These are phyloP conservation scores for Platanus orientalis DNA, from an alignment of 164 flowering plant genomes.

Conservation along the genomic window DNA sequence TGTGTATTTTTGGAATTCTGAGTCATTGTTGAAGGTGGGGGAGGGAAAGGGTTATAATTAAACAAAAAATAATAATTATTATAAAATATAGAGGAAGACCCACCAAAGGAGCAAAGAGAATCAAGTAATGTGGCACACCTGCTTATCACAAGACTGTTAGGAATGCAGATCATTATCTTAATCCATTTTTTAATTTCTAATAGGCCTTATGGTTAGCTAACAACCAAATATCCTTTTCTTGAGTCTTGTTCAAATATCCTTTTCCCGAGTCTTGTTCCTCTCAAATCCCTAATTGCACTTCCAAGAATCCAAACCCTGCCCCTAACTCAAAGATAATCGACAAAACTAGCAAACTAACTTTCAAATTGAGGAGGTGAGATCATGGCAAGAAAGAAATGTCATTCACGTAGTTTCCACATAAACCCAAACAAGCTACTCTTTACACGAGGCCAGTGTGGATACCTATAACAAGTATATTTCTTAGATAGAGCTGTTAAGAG, in stretches of 20 bases:
- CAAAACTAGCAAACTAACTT: slow-evolving; percentile 3
- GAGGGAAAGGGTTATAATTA: neutral
- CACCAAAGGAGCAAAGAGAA: slow-evolving; percentile 8
- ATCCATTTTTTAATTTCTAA: no score
- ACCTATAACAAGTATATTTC: neutral
- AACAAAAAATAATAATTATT: no score
- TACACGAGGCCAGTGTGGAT: slow-evolving; percentile 4
- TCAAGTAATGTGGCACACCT: slow-evolving; percentile 5
- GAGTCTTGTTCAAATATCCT: no score
- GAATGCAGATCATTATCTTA: no score
- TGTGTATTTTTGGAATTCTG: neutral
- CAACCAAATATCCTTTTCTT: slow-evolving; percentile 2
- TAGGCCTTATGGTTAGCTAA: slow-evolving; percentile 1
- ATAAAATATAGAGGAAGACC: no score
- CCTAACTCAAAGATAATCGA: no score
- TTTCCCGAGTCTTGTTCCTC: no score
- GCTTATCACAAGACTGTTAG: no score
- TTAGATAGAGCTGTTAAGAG: neutral
- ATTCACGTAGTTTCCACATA: slow-evolving; percentile 8
- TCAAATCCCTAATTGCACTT: slow-evolving; percentile 1
- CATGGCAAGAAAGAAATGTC: neutral
- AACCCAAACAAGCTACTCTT: slow-evolving; percentile 4
- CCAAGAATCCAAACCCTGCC: slow-evolving; percentile 3
- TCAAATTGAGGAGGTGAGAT: neutral
- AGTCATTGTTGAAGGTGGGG: neutral